Base-by-base conservation (phyloP, 305 asterid genomes). In the Solanum chacoense region DNA sequence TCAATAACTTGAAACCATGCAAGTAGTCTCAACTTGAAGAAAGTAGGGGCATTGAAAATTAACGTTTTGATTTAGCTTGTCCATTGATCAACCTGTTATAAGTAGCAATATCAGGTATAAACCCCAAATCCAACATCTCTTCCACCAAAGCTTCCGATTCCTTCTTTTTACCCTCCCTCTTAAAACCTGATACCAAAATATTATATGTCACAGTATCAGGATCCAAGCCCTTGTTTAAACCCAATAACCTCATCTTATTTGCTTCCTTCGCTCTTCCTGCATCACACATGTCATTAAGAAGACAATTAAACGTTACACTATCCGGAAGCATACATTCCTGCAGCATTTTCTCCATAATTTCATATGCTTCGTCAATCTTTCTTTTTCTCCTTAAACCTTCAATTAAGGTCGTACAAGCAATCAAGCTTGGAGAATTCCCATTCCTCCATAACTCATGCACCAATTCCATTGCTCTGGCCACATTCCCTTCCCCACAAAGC, bases 71-170 rank as follows among this genome's bases (percentile, higher is more conserved):
- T 90, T 90, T 93, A 34, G 93, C 80, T 86, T 95, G 97, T 32
- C 92, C 94, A 88, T 92, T 88, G 94, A 95, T 95, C 88, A 96
- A 91, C 88, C 89, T 91, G 84, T 96, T 97, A 92, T 96, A 96
- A 67, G 98, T 94, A 37, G 94, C 93, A 91, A 97, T 93, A 92
- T 94, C 98, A 77, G 94, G 94, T 67, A 97, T 91, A 73, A 95
- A 94, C 45, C 97, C 99, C 89, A 81, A 89, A 92, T 97, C 99
- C 94, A 96, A 89, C 99, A 95, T 97, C 93, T 96, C 99, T 88
- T 94, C 92, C 90, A 97, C 95, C 91, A 96, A 29, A 88, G 76
- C 86, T 91, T 95, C 95, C 13, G 98, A 98, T 87, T 97, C 99
- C 90, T 93, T 92, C 91, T 92, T 93, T 91, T 93, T 91, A 28